Base-by-base conservation (phyloP, 2,329 filamentous ascomycete species). In the Periglandula ipomoeae region DNA sequence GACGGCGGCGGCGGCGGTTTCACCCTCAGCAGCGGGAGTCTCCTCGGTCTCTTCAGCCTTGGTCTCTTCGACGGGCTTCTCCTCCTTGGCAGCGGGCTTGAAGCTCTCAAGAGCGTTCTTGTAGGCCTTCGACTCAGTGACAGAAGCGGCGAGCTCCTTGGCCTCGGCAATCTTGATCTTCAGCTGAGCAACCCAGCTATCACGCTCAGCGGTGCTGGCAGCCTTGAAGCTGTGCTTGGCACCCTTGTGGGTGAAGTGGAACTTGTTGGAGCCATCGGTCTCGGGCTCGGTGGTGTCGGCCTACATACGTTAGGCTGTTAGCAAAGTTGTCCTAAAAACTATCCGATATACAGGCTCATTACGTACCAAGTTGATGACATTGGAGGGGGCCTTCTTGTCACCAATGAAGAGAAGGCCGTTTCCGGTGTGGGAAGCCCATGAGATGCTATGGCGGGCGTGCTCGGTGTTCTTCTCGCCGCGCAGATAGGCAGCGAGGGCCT, bases 221-320 rank as follows among this genome's bases (percentile, higher is more conserved):
- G 91, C 88, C 80, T 96, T 91, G 78, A 98, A 95, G 52, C 79
- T 79, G 79, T 96, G 89, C 82, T 95, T 95, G 72, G 94, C 85
- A 59, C 85, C 86, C 70, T 85, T 83, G 64, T 87, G 72, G 65
- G 84, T 87, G 76, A 97, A 86, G 63, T 82, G 75, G 76, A 98
- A 95, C 71, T 93, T 90, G 71, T 80, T 78, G 56, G 78, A 64
- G 52, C 89, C 87, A 54, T 89, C 85, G 67, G 83, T 81, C 66
- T 79, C 77, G 51, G 94, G 78, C 65, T 95, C 88, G 44, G 72
- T 76, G 56, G 75, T 75, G 65, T 82, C 77, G 53, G 77, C 69
- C 73, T 83, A 55, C 22, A 26, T 48, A 34, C 37, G n/a, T 24
- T 32, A 4, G 5, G 15, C 15, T n/a, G 44, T 50, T 46, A 58